These are phyloP conservation scores for Lecanoromycetidae sp. DNA, from an alignment of 2,329 filamentous ascomycete genomes.

Conservation along the genomic window DNA sequence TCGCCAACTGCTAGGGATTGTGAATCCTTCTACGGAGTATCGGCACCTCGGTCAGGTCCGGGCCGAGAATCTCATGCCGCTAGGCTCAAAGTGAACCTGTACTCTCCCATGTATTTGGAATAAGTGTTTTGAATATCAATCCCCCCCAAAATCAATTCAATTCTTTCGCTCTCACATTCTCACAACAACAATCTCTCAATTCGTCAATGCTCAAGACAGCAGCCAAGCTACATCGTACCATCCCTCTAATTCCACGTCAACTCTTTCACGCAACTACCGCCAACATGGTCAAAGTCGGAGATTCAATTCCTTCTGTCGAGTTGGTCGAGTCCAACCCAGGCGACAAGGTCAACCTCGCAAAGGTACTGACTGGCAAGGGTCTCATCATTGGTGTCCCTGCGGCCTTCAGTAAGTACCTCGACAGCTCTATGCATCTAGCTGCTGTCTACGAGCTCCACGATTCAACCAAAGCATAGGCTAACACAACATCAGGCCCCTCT, in stretches of 20 bases:
- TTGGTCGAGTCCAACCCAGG: conserved; percentile 77
- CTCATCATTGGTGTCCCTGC: conserved; percentile 77
- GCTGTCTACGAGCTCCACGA: neutral
- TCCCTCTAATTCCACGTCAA: too few relatives aligned
- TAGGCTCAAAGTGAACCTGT: too few relatives aligned
- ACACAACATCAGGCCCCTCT: conserved; percentile 36
- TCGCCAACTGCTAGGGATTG: too few relatives aligned
- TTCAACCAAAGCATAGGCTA: neutral
- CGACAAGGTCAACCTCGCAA: conserved; percentile 77
- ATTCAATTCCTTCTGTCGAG: conserved; percentile 64
- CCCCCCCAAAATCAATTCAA: neutral
- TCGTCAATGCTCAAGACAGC: conserved; percentile 5
- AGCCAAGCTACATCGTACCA: neutral
- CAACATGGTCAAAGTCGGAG: conserved; percentile 61
- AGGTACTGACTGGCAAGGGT: conserved; percentile 62
- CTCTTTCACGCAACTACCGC: conserved; percentile 54
- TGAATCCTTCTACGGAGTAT: too few relatives aligned
- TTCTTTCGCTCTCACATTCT: neutral
- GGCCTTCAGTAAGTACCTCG: conserved; percentile 49
- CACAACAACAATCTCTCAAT: neutral
- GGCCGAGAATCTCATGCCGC: too few relatives aligned
- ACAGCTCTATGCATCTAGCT: neutral
- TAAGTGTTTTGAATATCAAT: too few relatives aligned
- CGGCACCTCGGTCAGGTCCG: too few relatives aligned
- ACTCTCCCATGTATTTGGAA: too few relatives aligned